A percentile compares a stretch with the other conserved stretches of the same genome.
Conservation (phyloP, 371 early-diverging fungal species). For the Capniomyces stellatus region DNA sequence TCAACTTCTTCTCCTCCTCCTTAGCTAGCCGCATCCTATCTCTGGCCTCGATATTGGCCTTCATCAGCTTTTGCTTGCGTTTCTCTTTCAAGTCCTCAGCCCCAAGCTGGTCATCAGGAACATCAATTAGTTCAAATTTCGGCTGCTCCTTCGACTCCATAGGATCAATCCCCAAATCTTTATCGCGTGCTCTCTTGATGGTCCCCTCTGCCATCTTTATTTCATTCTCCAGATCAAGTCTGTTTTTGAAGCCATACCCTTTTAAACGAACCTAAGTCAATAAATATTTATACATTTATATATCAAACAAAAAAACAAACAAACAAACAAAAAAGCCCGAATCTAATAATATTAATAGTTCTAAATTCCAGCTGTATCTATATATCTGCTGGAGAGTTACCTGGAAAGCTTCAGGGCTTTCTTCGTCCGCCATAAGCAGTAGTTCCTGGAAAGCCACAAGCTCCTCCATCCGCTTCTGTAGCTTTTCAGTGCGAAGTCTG, state of each 20-base stretch:
- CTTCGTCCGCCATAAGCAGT: not conserved
- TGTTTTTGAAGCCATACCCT: conserved; percentile 40
- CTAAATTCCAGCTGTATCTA: no score
- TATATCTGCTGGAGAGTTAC: no score
- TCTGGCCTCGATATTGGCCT: conserved; percentile 65
- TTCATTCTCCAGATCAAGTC: conserved; percentile 49
- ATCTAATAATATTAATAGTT: not conserved
- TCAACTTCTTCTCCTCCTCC: conserved; percentile 42
- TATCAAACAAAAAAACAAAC: not conserved
- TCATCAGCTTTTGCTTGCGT: conserved; percentile 60
- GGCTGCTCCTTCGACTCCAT: conserved; percentile 51
- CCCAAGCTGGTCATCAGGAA: conserved; percentile 62
- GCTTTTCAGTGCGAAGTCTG: conserved; percentile 59
- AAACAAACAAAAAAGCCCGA: not conserved
- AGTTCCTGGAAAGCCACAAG: conserved; percentile 25
- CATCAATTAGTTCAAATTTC: conserved; percentile 46
- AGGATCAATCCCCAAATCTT: conserved; percentile 62
- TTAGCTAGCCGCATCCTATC: conserved; percentile 56
- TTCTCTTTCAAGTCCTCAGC: conserved; percentile 67
- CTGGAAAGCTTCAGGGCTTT: not conserved
- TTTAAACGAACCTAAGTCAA: not conserved
- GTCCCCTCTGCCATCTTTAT: conserved; percentile 45
- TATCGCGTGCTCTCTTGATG: conserved; percentile 53
- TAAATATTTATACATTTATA: not conserved
- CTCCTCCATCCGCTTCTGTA: conserved; percentile 25